Conservation (phyloP, 2,329 filamentous ascomycete species). For the Phyllosticta ampelicida region DNA sequence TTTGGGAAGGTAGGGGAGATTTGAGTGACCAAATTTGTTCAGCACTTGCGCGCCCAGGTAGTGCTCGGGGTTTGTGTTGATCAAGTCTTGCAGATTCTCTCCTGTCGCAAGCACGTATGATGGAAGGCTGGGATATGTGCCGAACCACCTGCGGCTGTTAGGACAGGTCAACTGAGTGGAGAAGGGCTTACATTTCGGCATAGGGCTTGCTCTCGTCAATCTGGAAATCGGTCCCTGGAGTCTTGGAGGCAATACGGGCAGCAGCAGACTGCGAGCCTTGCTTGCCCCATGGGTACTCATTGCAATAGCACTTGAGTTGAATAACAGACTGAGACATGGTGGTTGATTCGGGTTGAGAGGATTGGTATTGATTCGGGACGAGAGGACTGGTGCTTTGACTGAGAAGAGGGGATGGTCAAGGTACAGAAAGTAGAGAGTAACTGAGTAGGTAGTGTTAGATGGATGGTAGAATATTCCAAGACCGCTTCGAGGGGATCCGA, state of each 20-base stretch:
- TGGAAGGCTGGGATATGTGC: conserved; percentile 56
- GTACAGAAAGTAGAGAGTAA: conserved; percentile 11
- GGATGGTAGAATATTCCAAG: not conserved
- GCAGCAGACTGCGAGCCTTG: conserved; percentile 55
- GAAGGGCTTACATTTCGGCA: conserved; percentile 41
- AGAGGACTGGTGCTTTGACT: too few species aligned
- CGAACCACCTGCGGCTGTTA: conserved; percentile 47
- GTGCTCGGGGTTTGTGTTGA: conserved; percentile 50
- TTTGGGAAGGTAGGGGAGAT: conserved; percentile 65
- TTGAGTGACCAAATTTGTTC: conserved; percentile 47
- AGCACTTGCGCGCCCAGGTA: conserved; percentile 53
- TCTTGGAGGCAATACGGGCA: conserved; percentile 54
- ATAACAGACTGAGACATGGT: conserved; percentile 42
- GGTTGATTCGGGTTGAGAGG: conserved; percentile 1
- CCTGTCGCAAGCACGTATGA: conserved; percentile 52
- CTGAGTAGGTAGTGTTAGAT: not conserved
- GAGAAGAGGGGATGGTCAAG: too few species aligned
- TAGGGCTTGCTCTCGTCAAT: conserved; percentile 56
- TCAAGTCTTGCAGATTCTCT: conserved; percentile 52
- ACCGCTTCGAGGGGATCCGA: not conserved
- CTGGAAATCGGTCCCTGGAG: conserved; percentile 50
- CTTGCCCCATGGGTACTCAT: conserved; percentile 62
- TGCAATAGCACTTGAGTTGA: conserved; percentile 45
- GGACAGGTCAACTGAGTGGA: not conserved
- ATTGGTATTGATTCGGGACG: not conserved